phyloP scores from a whole-genome alignment of 345 rosid species.

The Lenwebbia sp. region DNA sequence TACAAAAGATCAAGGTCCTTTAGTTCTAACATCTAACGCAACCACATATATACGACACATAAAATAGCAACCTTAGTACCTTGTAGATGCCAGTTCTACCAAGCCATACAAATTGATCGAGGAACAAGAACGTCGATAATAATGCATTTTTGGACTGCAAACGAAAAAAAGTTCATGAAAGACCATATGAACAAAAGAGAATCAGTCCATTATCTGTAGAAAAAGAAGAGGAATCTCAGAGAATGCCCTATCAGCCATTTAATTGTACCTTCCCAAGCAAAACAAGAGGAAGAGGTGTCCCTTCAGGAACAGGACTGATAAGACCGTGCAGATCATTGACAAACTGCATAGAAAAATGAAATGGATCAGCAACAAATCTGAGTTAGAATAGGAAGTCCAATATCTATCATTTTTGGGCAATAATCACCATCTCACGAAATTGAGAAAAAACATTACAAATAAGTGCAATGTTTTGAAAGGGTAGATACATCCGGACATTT shows the following conservation, averaged over 20 bases:
- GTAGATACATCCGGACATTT: neutral
- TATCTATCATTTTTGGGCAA: neutral
- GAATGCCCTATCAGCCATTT: neutral
- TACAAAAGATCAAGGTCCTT: neutral
- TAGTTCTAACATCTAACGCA: neutral
- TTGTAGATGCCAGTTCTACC: constrained; percentile 85
- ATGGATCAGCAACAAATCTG: neutral
- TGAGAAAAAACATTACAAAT: neutral
- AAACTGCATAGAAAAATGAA: constrained; percentile 41
- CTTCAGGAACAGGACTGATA: constrained; percentile 79
- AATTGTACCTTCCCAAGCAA: constrained; percentile 71
- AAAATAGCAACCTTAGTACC: constrained; percentile 26
- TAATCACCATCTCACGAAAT: neutral
- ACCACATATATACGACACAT: neutral
- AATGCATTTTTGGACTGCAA: constrained; percentile 87
- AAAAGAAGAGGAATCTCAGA: neutral
- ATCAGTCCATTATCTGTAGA: neutral
- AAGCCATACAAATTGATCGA: constrained; percentile 98
- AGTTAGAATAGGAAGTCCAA: neutral
- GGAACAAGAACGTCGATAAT: constrained; percentile 78
- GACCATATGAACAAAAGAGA: neutral
- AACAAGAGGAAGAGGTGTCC: constrained; percentile 82
- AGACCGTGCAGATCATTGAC: constrained; percentile 86
- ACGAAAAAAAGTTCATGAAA: neutral
- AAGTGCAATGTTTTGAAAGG: neutral